Evolutionary conservation across 23 red algal genomes (phyloP), one percentile per base, ranked within the genome.

Genomic region (Cyanidiococcus yangmingshanensis): DNA sequence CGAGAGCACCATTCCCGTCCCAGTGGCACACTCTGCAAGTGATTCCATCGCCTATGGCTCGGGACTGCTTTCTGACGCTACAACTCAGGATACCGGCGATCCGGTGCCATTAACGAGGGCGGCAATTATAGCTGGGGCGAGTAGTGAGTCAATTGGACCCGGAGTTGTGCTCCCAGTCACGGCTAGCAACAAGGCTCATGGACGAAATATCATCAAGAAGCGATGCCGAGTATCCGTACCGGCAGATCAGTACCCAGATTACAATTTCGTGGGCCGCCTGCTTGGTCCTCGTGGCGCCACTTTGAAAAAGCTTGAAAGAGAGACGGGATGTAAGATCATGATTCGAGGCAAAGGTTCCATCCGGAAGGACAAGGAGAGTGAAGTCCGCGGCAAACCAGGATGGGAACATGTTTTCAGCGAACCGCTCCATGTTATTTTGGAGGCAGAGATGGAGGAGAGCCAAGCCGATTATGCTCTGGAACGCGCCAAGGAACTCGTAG

Each of bases 321-420:
- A 90, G 29, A 90, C 87, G 0, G 84, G 84, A 26, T 96, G 92
- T 67, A 90, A 89, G 74, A 96, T 96, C 40, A 96, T 96, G 92
- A 96, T 96, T 58, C 84, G 92, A 71, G 92, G 92, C 24, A 85
- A 83, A 45, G 92, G 92, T 27, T 87, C 83, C 58, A 96, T 96
- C 67, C 79, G 92, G 41, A 90, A 90, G 54, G 92, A 96, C 80
- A 96, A 96, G 77, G 92, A 90, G 57, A 77, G 59, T 38, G 92
- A 96, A 67, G 92, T 96, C 77, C 54, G 87, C 34, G 87, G 87
- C 18, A 96, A 96, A 71, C 92, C 92, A 32, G 92, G 92, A 33
- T 96, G 87, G 87, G 87, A 90, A 67, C 92, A 96, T 75, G 87
- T 90, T 16, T 96, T 96, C 57, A 88, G 82, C 40, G 92, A 96